These are phyloP conservation scores for Mycena crocata DNA, from an alignment of 768 basidiomycete genomes.

Conservation along the genomic window DNA sequence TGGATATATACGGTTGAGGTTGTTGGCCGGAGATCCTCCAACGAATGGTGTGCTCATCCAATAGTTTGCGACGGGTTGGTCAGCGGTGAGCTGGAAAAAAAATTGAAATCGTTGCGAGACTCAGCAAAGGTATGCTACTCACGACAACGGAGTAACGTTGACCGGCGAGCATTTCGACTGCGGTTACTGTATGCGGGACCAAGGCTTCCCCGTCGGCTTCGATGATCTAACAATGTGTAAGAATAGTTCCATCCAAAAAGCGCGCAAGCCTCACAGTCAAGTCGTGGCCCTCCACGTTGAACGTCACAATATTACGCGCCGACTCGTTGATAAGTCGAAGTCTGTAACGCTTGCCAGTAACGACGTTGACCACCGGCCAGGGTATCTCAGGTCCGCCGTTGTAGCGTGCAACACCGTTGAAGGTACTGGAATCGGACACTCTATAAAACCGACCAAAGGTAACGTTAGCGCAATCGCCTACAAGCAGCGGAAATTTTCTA, in stretches of 20 bases:
- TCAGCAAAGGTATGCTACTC: too few relatives aligned
- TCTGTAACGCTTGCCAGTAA: constrained; percentile 48
- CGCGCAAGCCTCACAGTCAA: too few relatives aligned
- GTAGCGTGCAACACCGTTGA: constrained; percentile 53
- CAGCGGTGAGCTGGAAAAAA: constrained; percentile 51
- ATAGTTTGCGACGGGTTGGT: constrained; percentile 60
- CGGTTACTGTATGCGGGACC: not conserved
- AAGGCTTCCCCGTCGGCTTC: constrained; percentile 37
- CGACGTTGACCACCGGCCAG: constrained; percentile 47
- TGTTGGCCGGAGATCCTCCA: constrained; percentile 18
- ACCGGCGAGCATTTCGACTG: constrained; percentile 50
- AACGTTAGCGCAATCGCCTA: constrained; percentile 14
- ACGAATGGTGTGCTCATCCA: constrained; percentile 49
- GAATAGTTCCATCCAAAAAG: too few relatives aligned
- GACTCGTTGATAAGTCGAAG: constrained; percentile 54
- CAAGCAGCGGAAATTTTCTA: not conserved
- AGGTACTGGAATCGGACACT: constrained; percentile 36
- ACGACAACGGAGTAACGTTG: constrained; percentile 62
- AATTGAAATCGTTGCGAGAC: not conserved
- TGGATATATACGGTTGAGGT: too few relatives aligned
- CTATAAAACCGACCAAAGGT: not conserved
- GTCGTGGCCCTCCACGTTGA: too few relatives aligned
- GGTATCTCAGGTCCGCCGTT: constrained; percentile 41
- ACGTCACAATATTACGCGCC: too few relatives aligned
- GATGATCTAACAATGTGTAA: not conserved